These are phyloP conservation scores for Digitaria exilis DNA, from an alignment of 202 grass and related monocot genomes.

Conservation along the genomic window DNA sequence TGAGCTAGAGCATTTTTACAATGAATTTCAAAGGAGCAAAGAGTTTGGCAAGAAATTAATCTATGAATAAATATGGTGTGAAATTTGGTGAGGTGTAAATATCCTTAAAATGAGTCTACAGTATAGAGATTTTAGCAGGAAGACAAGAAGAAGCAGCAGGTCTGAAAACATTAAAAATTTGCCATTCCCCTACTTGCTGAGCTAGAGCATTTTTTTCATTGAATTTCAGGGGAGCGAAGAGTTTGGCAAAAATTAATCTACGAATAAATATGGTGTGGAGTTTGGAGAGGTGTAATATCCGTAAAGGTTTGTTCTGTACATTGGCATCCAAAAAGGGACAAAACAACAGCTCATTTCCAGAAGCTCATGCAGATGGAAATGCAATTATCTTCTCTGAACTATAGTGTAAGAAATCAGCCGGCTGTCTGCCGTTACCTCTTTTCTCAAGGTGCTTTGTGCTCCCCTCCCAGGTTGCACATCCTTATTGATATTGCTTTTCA, in stretches of 20 bases:
- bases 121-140: not conserved
- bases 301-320: not conserved
- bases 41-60: not conserved
- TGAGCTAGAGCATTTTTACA: constrained; percentile 1
- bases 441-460: constrained; percentile 65
- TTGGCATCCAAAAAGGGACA: not conserved
- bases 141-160: not conserved
- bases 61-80: not conserved
- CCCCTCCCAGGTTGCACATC: constrained; percentile 46
- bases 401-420: not conserved
- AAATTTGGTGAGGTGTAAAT: not conserved
- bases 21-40: too few species aligned
- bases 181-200: not conserved
- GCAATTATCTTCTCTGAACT: not conserved
- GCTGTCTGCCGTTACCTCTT: constrained; percentile 60
- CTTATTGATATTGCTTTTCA: constrained; percentile 40
- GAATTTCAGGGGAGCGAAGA: not conserved
- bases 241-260: not conserved
- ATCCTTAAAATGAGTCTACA: not conserved
- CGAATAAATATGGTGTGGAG: not conserved
- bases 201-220: constrained; percentile 1
- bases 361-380: constrained; percentile 3
- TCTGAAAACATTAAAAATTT: not conserved
- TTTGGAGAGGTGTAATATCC: not conserved
- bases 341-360: not conserved